Percentiles rank a stretch among this genome's conserved stretches.
These are phyloP conservation scores for Magnolia kwangsiensis DNA, from an alignment of 164 flowering plant species.

Conservation along the genomic window DNA sequence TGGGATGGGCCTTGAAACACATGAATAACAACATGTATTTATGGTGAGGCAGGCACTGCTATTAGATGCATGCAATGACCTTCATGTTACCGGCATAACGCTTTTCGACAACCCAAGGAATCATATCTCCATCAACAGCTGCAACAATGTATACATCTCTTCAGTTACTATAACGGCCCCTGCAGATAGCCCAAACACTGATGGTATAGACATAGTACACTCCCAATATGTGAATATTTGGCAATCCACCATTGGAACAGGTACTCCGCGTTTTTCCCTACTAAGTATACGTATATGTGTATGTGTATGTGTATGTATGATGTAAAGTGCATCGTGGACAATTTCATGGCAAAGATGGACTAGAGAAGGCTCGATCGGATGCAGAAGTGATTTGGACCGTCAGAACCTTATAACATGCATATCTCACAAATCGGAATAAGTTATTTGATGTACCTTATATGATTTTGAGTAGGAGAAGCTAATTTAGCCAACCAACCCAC, in stretches of 20 bases:
- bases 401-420: too few species aligned
- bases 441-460: too few species aligned
- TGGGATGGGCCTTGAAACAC: background rate
- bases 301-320: too few species aligned
- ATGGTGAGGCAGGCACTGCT: background rate
- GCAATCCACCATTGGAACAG: background rate
- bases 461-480: too few species aligned
- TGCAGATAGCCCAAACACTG: conserved; percentile 38
- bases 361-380: too few species aligned
- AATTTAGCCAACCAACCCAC: too few species aligned
- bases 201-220: conserved; percentile 30
- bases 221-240: conserved; percentile 4
- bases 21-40: background rate
- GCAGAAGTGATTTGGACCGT: too few species aligned
- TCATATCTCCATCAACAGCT: background rate
- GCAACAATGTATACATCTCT: conserved; percentile 17
- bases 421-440: too few species aligned
- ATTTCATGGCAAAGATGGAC: too few species aligned
- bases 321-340: too few species aligned
- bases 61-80: background rate
- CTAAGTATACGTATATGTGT: too few species aligned
- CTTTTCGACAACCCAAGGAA: conserved; percentile 5
- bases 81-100: background rate
- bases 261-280: background rate
- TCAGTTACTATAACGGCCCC: conserved; percentile 39